Conservation (phyloP, 2,329 filamentous ascomycete species). For the Endothia cerciana region DNA sequence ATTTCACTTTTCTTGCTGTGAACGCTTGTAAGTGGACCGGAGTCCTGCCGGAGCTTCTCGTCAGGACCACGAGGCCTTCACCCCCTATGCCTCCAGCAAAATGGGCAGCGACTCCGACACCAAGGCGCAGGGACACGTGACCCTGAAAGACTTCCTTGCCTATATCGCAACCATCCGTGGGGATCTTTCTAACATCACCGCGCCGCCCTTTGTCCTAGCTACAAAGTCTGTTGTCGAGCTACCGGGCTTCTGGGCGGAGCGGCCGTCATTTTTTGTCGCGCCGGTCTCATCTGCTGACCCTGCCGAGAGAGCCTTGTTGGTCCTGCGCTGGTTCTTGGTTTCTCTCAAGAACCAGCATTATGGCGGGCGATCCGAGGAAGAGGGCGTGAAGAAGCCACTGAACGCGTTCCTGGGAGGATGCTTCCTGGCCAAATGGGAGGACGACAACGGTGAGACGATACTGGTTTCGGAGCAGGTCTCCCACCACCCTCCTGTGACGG, state of each 20-base stretch:
- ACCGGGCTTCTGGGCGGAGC: slow-evolving; percentile 61
- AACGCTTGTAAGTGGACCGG: neutral
- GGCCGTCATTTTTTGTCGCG: slow-evolving; percentile 52
- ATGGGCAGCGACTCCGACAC: slow-evolving; percentile 10
- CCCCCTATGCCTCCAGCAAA: neutral
- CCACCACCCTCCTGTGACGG: slow-evolving; percentile 38
- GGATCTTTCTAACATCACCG: slow-evolving; percentile 59
- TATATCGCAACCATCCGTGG: slow-evolving; percentile 59
- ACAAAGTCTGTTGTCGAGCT: slow-evolving; percentile 59
- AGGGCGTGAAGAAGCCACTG: slow-evolving; percentile 53
- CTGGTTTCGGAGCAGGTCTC: slow-evolving; percentile 37
- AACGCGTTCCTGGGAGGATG: slow-evolving; percentile 55
- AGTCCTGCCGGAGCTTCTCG: neutral
- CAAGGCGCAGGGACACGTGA: slow-evolving; percentile 32
- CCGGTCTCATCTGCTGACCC: slow-evolving; percentile 45
- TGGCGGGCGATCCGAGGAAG: slow-evolving; percentile 16
- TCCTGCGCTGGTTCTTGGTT: slow-evolving; percentile 53
- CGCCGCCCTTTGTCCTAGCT: slow-evolving; percentile 59
- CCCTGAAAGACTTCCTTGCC: slow-evolving; percentile 41
- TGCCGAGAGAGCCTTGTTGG: slow-evolving; percentile 46
- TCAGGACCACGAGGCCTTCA: neutral
- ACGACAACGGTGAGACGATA: slow-evolving; percentile 35
- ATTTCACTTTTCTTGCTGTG: neutral
- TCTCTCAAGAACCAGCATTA: slow-evolving; percentile 52
- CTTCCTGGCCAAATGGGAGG: slow-evolving; percentile 43